Evolutionary conservation across 2,329 filamentous ascomycete species (phyloP).

Genomic region (Venturia carpophila): DNA sequence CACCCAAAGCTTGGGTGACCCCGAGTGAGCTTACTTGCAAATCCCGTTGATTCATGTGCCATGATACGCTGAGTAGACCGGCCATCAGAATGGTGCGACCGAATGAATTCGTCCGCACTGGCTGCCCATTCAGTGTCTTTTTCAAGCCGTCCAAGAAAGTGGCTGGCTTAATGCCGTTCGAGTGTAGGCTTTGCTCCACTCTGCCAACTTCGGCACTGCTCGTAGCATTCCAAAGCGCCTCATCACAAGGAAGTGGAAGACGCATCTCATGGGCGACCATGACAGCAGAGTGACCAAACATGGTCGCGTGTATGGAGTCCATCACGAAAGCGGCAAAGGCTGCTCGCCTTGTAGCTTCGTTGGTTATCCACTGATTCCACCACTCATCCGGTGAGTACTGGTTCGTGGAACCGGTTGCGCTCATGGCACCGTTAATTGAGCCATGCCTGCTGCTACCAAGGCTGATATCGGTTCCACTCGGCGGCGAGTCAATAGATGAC

Average conservation of each 20-base stretch:
- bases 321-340: conserved; percentile 93
- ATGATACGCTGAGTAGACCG: conserved; percentile 83
- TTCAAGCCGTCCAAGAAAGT: conserved; percentile 90
- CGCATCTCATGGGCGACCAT: conserved; percentile 97
- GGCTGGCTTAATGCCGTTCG: conserved; percentile 74
- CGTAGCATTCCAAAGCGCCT: conserved; percentile 83
- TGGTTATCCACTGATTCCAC: conserved; percentile 95
- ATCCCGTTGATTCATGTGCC: conserved; percentile 96
- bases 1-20: conserved; percentile 70
- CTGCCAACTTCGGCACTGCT: conserved; percentile 79
- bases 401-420: conserved; percentile 29
- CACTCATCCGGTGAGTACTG: conserved; percentile 71
- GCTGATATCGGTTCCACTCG: conserved; percentile 57
- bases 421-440: conserved; percentile 30
- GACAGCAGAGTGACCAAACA: conserved; percentile 94
- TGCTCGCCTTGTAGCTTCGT: conserved; percentile 79
- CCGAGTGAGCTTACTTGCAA: conserved; percentile 84
- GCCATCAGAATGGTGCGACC: conserved; percentile 91
- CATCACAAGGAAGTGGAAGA: conserved; percentile 83
- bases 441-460: conserved; percentile 34
- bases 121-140: conserved; percentile 74
- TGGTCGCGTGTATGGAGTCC: conserved; percentile 91
- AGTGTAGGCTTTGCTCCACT: conserved; percentile 70
- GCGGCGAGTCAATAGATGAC: conserved; percentile 75
- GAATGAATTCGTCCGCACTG: conserved; percentile 85